These are phyloP conservation scores for Geosmithia flava DNA, from an alignment of 2,329 filamentous ascomycete species.

Conservation along the genomic window DNA sequence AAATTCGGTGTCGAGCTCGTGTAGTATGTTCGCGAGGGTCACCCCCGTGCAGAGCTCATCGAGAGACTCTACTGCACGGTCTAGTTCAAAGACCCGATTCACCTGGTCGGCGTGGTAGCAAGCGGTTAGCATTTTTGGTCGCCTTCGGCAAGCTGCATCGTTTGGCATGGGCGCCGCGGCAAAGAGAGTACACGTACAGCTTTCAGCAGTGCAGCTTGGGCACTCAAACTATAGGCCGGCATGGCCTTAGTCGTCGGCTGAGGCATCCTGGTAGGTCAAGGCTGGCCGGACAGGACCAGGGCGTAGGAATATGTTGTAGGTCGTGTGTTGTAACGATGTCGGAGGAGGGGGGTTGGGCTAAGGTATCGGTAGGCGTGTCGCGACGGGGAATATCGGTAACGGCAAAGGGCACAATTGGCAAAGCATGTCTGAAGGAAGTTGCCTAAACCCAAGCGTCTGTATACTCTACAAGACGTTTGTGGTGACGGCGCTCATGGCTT, in stretches of 20 bases:
- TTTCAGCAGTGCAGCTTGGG: constrained; percentile 42
- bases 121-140: background rate
- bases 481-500: background rate
- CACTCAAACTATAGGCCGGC: constrained; percentile 25
- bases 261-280: background rate
- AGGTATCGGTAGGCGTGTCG: background rate
- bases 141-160: background rate
- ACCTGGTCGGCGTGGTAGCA: constrained; percentile 9
- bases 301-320: background rate
- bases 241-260: constrained; percentile 9
- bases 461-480: background rate
- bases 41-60: constrained; percentile 40
- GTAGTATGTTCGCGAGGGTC: constrained; percentile 41
- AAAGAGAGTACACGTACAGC: constrained; percentile 28
- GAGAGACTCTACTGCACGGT: constrained; percentile 32
- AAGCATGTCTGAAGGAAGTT: background rate
- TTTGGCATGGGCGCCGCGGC: background rate
- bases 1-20: constrained; percentile 45
- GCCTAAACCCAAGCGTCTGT: background rate
- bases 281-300: background rate
- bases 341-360: background rate
- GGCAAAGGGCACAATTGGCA: background rate
- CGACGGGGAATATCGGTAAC: background rate
- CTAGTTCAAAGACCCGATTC: constrained; percentile 28
- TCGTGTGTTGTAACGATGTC: background rate